phyloP scores from a whole-genome alignment of 495 filamentous ascomycete species.

The Usnea hakonensis region DNA sequence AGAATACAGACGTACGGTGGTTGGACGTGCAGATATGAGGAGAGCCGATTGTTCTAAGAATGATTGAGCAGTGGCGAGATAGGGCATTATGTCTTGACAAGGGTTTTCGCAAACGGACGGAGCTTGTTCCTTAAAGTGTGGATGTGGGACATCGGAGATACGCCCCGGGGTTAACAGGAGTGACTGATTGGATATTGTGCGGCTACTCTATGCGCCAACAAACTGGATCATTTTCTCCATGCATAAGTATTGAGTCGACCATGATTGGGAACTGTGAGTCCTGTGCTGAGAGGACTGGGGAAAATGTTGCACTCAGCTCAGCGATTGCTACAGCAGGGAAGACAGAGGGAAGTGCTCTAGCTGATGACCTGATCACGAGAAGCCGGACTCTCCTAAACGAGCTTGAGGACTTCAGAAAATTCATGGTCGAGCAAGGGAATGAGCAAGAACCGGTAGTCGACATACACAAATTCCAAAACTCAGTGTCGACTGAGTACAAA shows the following conservation, averaged over 20 bases:
- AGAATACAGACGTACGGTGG: slow-evolving; percentile 41
- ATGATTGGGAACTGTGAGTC: neutral
- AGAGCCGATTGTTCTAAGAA: slow-evolving; percentile 58
- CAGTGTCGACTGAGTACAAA: slow-evolving; percentile 41
- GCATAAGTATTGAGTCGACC: no score
- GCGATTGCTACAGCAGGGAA: neutral
- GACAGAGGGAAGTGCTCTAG: slow-evolving; percentile 14
- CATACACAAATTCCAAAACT: slow-evolving; percentile 42
- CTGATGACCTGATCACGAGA: slow-evolving; percentile 33
- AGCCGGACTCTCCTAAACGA: slow-evolving; percentile 40
- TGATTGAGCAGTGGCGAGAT: slow-evolving; percentile 50
- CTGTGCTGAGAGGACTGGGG: neutral
- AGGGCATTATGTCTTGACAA: slow-evolving; percentile 42
- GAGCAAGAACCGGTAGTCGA: slow-evolving; percentile 47
- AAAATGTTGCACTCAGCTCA: neutral
- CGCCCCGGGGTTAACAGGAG: neutral
- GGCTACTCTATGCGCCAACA: no score
- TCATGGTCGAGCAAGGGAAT: slow-evolving; percentile 34
- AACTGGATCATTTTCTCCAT: no score
- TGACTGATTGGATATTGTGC: neutral
- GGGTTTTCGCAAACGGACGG: neutral
- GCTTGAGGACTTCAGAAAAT: slow-evolving; percentile 39
- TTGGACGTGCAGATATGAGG: slow-evolving; percentile 56
- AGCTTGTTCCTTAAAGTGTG: neutral
- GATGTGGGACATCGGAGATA: slow-evolving; percentile 1